Base-by-base conservation (phyloP, 768 basidiomycete species). In the Amanita rimosa region DNA sequence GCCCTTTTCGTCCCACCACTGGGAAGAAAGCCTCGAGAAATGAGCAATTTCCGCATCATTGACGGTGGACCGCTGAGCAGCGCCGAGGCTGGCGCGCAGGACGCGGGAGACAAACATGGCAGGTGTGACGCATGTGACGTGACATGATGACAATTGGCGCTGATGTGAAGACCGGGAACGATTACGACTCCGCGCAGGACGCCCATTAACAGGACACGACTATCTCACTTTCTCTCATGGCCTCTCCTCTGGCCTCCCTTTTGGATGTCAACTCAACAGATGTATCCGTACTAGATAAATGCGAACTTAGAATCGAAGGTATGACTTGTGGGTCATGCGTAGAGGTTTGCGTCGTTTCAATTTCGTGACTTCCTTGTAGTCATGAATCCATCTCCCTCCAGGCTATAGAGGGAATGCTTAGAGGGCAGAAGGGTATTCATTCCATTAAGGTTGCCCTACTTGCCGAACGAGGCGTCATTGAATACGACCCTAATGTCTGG, bases 1-100 rank as follows among this genome's bases (percentile, higher is more conserved):
- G 55, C 95, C 94, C 16, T 72, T 76, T 60, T 95, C 90, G 64
- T 94, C 82, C 93, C 94, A 97, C 94, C 94, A 97, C 58, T 81
- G 72, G n/a, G 85, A 81, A 1, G 91, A 89, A 4, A 96, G 79
- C 22, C 75, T 72, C 2, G 93, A 90, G 63, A 97, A 96, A 62
- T 90, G 88, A 0, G 85, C 81, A 34, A 96, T 85, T 64, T 97
- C 94, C 46, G 72, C 74, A 0, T 72, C 61, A 60, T 95, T 93
- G 57, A 92, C 74, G 2, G 82, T 73, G 54, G 56, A 38, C 31
- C n/a, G 51, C 10, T 48, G 48, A 31, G 35, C 36, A 3, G 41
- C 31, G 48, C 21, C 11, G 16, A 31, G 31, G n/a, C 27, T 21
- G 29, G 49, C 33, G 6, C 42, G 50, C 3, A 44, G 24, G 29